Evolutionary conservation across 2,329 filamentous ascomycete genomes (phyloP).

Genomic region (Teratosphaeria gauchensis): DNA sequence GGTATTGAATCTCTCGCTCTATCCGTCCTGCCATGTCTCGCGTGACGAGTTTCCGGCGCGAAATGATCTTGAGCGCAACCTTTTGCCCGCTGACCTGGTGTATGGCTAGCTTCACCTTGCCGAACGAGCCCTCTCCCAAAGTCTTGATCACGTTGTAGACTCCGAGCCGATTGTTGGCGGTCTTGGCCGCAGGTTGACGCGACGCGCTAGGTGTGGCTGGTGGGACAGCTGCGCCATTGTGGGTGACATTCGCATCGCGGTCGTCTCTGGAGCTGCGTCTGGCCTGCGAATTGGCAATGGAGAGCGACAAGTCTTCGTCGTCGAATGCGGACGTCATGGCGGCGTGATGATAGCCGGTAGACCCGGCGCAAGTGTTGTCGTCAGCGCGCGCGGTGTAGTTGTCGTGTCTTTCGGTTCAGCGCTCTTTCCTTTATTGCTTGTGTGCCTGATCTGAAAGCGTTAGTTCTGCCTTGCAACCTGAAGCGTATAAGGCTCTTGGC

Average conservation of each 20-base stretch:
- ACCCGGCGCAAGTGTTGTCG: conserved; percentile 4
- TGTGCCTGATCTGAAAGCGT: not conserved
- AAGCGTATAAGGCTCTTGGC: not conserved
- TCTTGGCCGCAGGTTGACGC: not conserved
- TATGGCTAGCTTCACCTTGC: conserved; percentile 94
- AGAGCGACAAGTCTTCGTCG: conserved; percentile 32
- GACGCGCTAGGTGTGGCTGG: not conserved
- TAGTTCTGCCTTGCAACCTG: not conserved
- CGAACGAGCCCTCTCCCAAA: conserved; percentile 92
- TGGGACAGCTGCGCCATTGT: conserved; percentile 24
- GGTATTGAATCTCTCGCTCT: conserved; percentile 95
- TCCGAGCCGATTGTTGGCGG: conserved; percentile 52
- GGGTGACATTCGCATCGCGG: conserved; percentile 26
- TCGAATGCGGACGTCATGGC: conserved; percentile 30
- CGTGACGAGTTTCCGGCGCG: conserved; percentile 88
- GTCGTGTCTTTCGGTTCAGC: not conserved
- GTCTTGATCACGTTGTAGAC: conserved; percentile 87
- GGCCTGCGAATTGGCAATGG: conserved; percentile 21
- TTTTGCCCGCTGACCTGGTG: conserved; percentile 89
- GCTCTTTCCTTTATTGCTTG: not conserved
- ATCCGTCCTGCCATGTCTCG: conserved; percentile 96
- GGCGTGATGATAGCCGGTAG: conserved; percentile 2
- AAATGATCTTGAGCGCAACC: conserved; percentile 96
- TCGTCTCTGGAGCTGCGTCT: conserved; percentile 20
- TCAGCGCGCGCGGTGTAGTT: not conserved